Evolutionary conservation across 768 basidiomycete species (phyloP).

Genomic region (Xanthoconium purpureum): DNA sequence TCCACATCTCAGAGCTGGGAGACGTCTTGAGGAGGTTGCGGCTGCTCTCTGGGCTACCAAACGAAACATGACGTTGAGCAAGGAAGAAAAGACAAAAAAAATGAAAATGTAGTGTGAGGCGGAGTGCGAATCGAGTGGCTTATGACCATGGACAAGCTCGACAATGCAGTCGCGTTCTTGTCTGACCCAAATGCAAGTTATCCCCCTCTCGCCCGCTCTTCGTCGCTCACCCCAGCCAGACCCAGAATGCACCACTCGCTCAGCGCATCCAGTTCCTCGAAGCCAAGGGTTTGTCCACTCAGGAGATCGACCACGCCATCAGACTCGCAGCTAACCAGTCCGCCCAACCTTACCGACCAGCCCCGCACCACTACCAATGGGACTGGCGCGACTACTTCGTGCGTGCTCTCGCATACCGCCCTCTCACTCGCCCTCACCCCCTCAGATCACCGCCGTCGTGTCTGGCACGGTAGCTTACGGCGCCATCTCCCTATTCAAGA

Average conservation of each 20-base stretch:
- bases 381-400: conserved; percentile 99
- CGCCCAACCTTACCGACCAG: conserved; percentile 41
- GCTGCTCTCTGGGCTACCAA: conserved; percentile 23
- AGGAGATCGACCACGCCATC: conserved; percentile 86
- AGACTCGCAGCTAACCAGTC: conserved; percentile 48
- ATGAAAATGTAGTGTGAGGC: conserved; percentile 1
- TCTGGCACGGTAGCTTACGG: conserved; percentile 85
- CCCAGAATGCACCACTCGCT: conserved; percentile 71
- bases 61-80: conserved; percentile 29
- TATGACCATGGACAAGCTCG: conserved; percentile 65
- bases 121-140: conserved; percentile 26
- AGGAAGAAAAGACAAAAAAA: neutral
- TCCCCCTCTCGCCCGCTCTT: neutral
- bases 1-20: neutral
- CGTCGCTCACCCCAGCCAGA: conserved; percentile 40
- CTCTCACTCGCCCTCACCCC: conserved; percentile 17
- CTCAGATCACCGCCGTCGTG: conserved; percentile 86
- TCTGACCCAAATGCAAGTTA: conserved; percentile 71
- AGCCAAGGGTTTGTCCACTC: conserved; percentile 80
- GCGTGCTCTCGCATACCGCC: conserved; percentile 29
- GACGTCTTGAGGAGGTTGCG: neutral
- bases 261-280: conserved; percentile 94
- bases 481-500: conserved; percentile 78
- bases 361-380: conserved; percentile 54
- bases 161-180: conserved; percentile 82